These are phyloP conservation scores for Neonectria coccinea DNA, from an alignment of 2,329 filamentous ascomycete species.

Conservation along the genomic window DNA sequence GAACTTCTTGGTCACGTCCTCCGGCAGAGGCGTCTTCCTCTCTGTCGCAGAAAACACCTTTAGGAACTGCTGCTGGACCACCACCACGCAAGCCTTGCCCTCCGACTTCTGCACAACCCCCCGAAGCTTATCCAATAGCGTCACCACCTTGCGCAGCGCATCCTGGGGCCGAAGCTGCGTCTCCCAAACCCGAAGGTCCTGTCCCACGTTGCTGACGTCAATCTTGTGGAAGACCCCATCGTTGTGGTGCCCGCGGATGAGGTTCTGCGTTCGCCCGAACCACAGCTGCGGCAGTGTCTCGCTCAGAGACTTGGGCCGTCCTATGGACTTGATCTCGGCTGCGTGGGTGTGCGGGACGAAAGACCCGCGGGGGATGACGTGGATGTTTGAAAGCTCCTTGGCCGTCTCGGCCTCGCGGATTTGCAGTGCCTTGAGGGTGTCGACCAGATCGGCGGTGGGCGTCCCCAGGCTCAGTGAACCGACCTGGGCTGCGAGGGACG, in stretches of 20 bases:
- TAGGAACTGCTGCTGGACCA: neutral
- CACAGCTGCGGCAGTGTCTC: constrained; percentile 41
- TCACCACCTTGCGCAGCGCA: constrained; percentile 18
- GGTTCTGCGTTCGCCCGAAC: constrained; percentile 45
- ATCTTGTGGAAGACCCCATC: constrained; percentile 33
- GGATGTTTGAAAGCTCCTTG: neutral
- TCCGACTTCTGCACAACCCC: constrained; percentile 2
- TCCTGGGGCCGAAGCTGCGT: constrained; percentile 8
- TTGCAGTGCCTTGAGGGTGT: neutral
- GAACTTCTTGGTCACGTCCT: neutral
- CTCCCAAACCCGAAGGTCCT: constrained; percentile 27
- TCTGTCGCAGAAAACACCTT: constrained; percentile 6
- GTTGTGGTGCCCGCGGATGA: constrained; percentile 39
- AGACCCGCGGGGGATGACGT: constrained; percentile 10
- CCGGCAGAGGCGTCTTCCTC: neutral
- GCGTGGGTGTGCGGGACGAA: constrained; percentile 1
- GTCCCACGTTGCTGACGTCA: constrained; percentile 1
- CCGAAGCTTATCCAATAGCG: constrained; percentile 13
- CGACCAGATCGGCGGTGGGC: neutral
- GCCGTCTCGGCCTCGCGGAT: neutral
- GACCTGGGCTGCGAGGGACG: neutral
- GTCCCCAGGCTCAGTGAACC: neutral
- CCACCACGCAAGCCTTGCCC: constrained; percentile 15
- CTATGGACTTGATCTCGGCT: constrained; percentile 41
- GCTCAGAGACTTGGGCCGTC: neutral